A percentile compares a stretch with the other conserved stretches of the same genome.
Evolutionary conservation across 202 grass and related monocot species (phyloP).

Genomic region (Panicum virgatum): DNA sequence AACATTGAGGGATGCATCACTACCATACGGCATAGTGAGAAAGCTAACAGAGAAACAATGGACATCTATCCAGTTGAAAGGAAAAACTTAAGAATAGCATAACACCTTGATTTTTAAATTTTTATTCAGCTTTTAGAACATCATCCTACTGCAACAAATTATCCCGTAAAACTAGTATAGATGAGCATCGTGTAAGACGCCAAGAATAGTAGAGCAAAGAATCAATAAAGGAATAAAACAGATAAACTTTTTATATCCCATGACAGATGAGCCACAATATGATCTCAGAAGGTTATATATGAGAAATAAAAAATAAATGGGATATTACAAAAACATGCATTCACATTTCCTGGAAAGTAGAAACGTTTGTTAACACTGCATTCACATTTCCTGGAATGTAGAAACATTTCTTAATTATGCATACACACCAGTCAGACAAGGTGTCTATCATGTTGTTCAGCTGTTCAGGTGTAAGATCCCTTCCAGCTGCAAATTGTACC

Average conservation of each 20-base stretch:
- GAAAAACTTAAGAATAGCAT: not conserved
- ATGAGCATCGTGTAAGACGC: not conserved
- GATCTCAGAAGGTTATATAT: conserved; percentile 3
- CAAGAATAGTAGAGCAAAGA: not conserved
- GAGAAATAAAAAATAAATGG: not conserved
- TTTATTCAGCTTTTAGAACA: not conserved
- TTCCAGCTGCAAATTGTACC: conserved; percentile 98
- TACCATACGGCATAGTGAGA: not conserved
- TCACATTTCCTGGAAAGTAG: conserved; percentile 5
- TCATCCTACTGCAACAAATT: not conserved
- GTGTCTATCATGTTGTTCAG: conserved; percentile 87
- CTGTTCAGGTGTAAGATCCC: conserved; percentile 89
- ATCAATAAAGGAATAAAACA: not conserved
- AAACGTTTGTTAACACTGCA: conserved; percentile 14
- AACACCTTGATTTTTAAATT: not conserved
- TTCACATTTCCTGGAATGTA: conserved; percentile 20
- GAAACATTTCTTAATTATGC: conserved; percentile 23
- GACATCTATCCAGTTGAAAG: not conserved
- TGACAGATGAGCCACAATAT: not conserved
- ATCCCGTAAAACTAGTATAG: not conserved
- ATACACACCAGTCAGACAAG: conserved; percentile 78
- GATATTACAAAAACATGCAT: conserved; percentile 24
- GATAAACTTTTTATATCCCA: not conserved
- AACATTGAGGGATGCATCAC: not conserved
- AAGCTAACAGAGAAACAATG: not conserved